Evolutionary conservation across 441 rosid genomes (phyloP).

Genomic region (Erysimum cheiri): DNA sequence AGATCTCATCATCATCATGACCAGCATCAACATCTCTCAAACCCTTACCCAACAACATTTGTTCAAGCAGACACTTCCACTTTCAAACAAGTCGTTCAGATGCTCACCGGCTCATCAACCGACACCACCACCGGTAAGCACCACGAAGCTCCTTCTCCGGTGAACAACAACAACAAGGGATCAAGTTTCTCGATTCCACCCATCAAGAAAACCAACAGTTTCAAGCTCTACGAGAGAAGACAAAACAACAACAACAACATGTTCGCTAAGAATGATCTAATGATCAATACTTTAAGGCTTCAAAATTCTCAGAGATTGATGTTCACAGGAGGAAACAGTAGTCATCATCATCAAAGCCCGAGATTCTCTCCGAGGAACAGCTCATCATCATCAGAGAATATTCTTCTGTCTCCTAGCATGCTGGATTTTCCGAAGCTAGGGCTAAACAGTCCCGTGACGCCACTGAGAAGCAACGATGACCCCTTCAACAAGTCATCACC

Average conservation of each 20-base stretch:
- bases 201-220: conserved; percentile 55
- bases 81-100: conserved; percentile 94
- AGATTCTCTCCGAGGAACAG: conserved; percentile 65
- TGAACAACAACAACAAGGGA: conserved; percentile 33
- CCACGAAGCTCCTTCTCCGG: conserved; percentile 53
- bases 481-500: conserved; percentile 68
- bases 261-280: conserved; percentile 53
- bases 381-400: conserved; percentile 51
- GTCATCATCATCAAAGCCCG: conserved; percentile 31
- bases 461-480: conserved; percentile 69
- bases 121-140: conserved; percentile 56
- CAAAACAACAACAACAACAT: conserved; percentile 57
- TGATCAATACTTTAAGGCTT: conserved; percentile 71
- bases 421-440: conserved; percentile 87
- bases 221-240: conserved; percentile 91
- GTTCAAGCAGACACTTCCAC: conserved; percentile 87
- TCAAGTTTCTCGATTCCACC: conserved; percentile 65
- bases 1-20: conserved; percentile 46
- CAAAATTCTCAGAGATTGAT: conserved; percentile 48
- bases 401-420: conserved; percentile 72
- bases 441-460: conserved; percentile 90
- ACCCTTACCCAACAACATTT: conserved; percentile 93
- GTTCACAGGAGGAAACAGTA: conserved; percentile 30
- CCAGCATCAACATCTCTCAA: conserved; percentile 67
- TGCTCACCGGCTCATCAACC: conserved; percentile 87